A percentile compares a stretch with the other conserved stretches of the same genome.
These are phyloP conservation scores for Prototheca cutis DNA, from an alignment of 163 green algal species.

Conservation along the genomic window DNA sequence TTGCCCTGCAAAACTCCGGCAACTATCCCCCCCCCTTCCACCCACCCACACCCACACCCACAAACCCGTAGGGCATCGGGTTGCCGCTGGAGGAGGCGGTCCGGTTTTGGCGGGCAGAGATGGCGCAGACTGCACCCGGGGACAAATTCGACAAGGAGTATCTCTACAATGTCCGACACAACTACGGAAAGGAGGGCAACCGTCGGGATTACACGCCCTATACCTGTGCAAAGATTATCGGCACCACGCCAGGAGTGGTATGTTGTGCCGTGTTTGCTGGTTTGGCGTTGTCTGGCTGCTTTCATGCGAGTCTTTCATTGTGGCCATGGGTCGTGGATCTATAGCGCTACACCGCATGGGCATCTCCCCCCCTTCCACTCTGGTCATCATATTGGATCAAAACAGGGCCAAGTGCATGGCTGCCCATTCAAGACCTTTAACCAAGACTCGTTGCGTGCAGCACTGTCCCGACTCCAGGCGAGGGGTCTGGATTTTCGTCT, in stretches of 20 bases:
- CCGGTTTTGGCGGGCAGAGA: conserved; percentile 78
- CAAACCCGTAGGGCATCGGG: conserved; percentile 57
- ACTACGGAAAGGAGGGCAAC: conserved; percentile 94
- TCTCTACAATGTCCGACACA: conserved; percentile 90
- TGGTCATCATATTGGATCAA: too few species aligned
- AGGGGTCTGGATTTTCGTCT: too few species aligned
- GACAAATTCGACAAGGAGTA: conserved; percentile 97
- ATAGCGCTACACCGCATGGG: too few species aligned
- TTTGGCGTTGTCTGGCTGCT: too few species aligned
- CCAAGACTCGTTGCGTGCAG: conserved; percentile 37
- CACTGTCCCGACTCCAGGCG: conserved; percentile 40
- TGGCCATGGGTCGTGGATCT: too few species aligned
- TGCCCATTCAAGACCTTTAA: conserved; percentile 77
- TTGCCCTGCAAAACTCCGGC: too few species aligned
- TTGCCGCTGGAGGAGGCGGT: conserved; percentile 80
- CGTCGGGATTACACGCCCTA: conserved; percentile 79
- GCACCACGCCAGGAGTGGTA: conserved; percentile 41
- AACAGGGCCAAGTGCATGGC: conserved; percentile 69
- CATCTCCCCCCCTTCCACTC: too few species aligned
- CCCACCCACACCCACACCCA: too few species aligned
- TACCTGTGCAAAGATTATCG: conserved; percentile 78
- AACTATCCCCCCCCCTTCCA: too few species aligned
- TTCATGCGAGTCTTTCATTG: too few species aligned
- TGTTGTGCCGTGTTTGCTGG: too few species aligned
- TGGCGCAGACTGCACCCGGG: conserved; percentile 26